phyloP scores from a whole-genome alignment of 2,329 filamentous ascomycete genomes.

The Chaetomiaceae sp. region DNA sequence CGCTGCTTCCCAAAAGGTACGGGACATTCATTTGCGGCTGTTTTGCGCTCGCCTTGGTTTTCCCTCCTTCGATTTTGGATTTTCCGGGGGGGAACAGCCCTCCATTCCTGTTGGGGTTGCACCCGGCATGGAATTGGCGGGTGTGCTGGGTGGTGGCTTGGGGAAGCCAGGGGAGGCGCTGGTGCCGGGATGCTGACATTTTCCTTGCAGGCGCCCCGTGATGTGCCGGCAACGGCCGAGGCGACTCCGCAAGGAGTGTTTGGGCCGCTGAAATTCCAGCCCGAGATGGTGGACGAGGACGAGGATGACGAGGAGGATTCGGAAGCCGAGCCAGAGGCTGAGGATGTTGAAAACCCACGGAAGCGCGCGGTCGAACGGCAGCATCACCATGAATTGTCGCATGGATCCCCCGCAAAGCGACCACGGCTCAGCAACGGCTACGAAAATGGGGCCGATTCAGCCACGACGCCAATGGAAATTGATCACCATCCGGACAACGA shows the following conservation, averaged over 20 bases:
- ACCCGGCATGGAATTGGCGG: slow-evolving; percentile 18
- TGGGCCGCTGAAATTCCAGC: slow-evolving; percentile 48
- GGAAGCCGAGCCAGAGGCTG: slow-evolving; percentile 30
- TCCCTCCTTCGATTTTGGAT: not conserved
- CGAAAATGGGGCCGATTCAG: slow-evolving; percentile 50
- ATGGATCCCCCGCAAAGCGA: slow-evolving; percentile 56
- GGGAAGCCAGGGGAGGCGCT: slow-evolving; percentile 13
- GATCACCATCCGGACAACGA: slow-evolving; percentile 46
- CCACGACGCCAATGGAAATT: slow-evolving; percentile 56
- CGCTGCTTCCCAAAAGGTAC: slow-evolving; percentile 47
- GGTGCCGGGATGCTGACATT: slow-evolving; percentile 36
- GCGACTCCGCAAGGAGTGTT: slow-evolving; percentile 50
- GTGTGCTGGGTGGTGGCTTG: slow-evolving; percentile 15
- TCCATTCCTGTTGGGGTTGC: slow-evolving; percentile 18
- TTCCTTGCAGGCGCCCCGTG: slow-evolving; percentile 45
- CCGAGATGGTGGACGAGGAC: slow-evolving; percentile 34
- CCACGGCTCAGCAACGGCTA: slow-evolving; percentile 58
- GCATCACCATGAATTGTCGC: slow-evolving; percentile 41
- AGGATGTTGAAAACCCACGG: slow-evolving; percentile 40
- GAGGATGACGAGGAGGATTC: slow-evolving; percentile 37
- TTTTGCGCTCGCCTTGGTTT: slow-evolving; percentile 4
- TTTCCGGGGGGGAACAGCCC: slow-evolving; percentile 11
- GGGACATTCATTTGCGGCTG: slow-evolving; percentile 8
- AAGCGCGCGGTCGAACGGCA: slow-evolving; percentile 48
- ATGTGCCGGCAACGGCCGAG: slow-evolving; percentile 43